A percentile compares a stretch with the other conserved stretches of the same genome.
These are phyloP conservation scores for Erodium trifolium DNA, from an alignment of 441 rosid species.

Conservation along the genomic window DNA sequence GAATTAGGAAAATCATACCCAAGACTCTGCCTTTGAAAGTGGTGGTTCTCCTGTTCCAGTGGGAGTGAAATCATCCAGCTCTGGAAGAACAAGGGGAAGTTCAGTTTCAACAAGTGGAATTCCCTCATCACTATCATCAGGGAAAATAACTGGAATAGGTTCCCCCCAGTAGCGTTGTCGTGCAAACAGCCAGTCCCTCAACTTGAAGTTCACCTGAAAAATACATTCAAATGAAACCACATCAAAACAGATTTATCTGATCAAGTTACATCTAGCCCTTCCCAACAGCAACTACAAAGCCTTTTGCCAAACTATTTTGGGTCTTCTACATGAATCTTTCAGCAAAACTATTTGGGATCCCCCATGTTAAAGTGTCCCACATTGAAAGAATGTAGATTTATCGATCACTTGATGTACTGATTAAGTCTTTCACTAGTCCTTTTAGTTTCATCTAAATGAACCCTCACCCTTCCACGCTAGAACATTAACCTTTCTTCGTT, in stretches of 20 bases:
- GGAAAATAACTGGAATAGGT: slow-evolving; percentile 81
- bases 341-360: background rate
- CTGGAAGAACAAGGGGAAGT: slow-evolving; percentile 79
- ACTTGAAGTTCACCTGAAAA: slow-evolving; percentile 80
- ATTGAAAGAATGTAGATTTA: background rate
- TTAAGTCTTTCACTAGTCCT: background rate
- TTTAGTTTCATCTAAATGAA: background rate
- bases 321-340: background rate
- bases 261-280: slow-evolving; percentile 12
- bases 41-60: slow-evolving; percentile 96
- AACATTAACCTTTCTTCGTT: background rate
- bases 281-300: background rate
- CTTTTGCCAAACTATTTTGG: background rate
- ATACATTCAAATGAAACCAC: slow-evolving; percentile 12
- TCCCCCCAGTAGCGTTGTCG: slow-evolving; percentile 99
- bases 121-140: slow-evolving; percentile 58
- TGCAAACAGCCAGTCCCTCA: slow-evolving; percentile 98
- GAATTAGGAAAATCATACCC: slow-evolving; percentile 41
- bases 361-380: background rate
- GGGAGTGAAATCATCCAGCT: slow-evolving; percentile 90
- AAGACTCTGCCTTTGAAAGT: slow-evolving; percentile 63
- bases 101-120: slow-evolving; percentile 67
- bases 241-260: background rate
- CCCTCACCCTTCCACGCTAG: background rate
- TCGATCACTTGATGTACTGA: background rate